phyloP scores from a whole-genome alignment of 2,329 filamentous ascomycete species.

The Colletotrichum tamarilloi region DNA sequence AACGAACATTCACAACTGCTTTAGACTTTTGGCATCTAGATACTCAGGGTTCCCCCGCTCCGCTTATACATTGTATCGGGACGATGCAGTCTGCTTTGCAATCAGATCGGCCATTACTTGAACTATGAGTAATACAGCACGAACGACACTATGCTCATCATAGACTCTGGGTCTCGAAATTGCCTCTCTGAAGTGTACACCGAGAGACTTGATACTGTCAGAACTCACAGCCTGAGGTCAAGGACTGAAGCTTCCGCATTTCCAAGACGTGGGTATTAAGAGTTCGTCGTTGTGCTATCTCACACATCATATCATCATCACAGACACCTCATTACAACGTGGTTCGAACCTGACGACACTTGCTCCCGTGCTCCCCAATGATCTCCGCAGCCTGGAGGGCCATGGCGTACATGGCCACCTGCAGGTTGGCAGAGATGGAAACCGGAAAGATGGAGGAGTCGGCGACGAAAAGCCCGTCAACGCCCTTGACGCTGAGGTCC shows the following conservation, averaged over 20 bases:
- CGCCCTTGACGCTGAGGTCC: slow-evolving; percentile 50
- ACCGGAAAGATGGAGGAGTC: slow-evolving; percentile 47
- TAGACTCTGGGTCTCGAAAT: neutral
- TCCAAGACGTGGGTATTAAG: neutral
- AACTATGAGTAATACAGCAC: neutral
- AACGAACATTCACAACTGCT: no score
- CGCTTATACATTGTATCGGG: neutral
- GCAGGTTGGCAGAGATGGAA: slow-evolving; percentile 51
- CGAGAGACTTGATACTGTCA: no score
- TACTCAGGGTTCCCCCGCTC: no score
- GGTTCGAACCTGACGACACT: neutral
- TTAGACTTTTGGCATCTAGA: no score
- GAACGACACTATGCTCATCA: neutral
- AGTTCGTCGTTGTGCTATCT: neutral
- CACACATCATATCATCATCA: neutral
- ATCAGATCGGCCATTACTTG: neutral
- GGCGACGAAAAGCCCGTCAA: slow-evolving; percentile 48
- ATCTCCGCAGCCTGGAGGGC: slow-evolving; percentile 70
- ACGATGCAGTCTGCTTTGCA: neutral
- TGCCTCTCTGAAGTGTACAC: no score
- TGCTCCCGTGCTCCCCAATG: slow-evolving; percentile 46
- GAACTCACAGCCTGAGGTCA: neutral
- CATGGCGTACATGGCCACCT: slow-evolving; percentile 64
- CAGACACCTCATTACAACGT: neutral
- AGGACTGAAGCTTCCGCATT: neutral